Conservation (phyloP, 73 alveolate species). For the Paramecium sexaurelia region DNA sequence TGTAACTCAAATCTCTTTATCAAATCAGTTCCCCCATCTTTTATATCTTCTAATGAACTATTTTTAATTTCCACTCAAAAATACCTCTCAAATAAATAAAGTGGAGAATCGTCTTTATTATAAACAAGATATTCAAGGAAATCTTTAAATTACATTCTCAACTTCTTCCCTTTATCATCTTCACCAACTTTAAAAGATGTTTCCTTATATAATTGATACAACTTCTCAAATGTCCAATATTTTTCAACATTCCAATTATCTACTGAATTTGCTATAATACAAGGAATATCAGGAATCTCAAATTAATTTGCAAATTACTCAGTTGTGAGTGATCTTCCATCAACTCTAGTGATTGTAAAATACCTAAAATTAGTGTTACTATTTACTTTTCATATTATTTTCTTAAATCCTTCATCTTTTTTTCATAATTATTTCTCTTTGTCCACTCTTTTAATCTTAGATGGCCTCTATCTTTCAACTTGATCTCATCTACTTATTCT, state of each 20-base stretch:
- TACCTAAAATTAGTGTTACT: not conserved
- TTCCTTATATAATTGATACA: slow-evolving; percentile 68
- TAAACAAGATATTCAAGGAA: slow-evolving; percentile 79
- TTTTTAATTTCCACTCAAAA: not conserved
- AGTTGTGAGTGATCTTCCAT: slow-evolving; percentile 46
- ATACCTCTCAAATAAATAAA: slow-evolving; percentile 79
- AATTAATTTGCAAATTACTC: slow-evolving; percentile 80
- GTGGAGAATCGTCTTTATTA: slow-evolving; percentile 84
- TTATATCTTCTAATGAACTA: slow-evolving; percentile 75
- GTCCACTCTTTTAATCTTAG: not conserved
- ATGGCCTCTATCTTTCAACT: slow-evolving; percentile 5
- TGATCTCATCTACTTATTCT: not conserved
- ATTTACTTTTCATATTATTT: slow-evolving; percentile 40
- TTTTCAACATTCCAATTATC: slow-evolving; percentile 76
- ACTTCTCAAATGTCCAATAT: slow-evolving; percentile 75
- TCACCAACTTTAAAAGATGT: slow-evolving; percentile 80
- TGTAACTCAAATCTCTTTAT: slow-evolving; percentile 76
- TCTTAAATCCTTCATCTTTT: slow-evolving; percentile 6
- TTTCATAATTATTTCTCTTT: slow-evolving; percentile 27
- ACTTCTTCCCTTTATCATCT: slow-evolving; percentile 86
- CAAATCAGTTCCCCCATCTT: slow-evolving; percentile 71
- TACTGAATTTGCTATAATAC: slow-evolving; percentile 68
- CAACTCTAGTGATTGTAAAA: slow-evolving; percentile 40
- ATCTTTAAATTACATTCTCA: slow-evolving; percentile 74
- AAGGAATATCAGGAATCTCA: slow-evolving; percentile 74